Base-by-base conservation (phyloP, 1,139 yeast genomes). In the Diutina siamensis region DNA sequence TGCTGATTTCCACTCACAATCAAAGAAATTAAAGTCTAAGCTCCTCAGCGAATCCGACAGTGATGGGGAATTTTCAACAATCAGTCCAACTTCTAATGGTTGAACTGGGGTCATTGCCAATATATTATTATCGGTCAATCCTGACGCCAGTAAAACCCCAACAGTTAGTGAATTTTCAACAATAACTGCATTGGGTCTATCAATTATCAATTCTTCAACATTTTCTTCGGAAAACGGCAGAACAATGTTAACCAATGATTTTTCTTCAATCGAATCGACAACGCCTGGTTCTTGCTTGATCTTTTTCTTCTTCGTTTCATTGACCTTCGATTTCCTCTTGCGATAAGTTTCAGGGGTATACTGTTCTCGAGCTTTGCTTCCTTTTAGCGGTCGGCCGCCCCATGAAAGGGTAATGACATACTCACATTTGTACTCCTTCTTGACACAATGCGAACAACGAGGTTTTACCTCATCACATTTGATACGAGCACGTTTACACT, bases 391-490 rank as follows among this genome's bases (percentile, higher is more conserved):
- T 45, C 89, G 60, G 0, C 92, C 92, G 20, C 89, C 92, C 94
- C 94, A 84, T 0, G 79, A 75, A 38, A 84, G 64, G 51, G 72
- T 76, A 22, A 83, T 55, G 3, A 82, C 67, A 55, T 84, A 84
- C 54, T 83, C 89, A 60, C 94, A 84, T 1, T 57, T 51, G 10
- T 62, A 53, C 2, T 63, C 60, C 1, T 72, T 62, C 48, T 74
- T 76, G 3, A 59, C 45, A 56, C 95, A 86, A 51, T 76, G 69
- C 1, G 74, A 60, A 54, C 95, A 85, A 0, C 57, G 50, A 0
- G 95, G 95, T 51, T 78, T 76, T 25, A 47, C 54, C 53, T 86
- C 94, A 55, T 82, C 83, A 57, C 95, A 86, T 56, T 83, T 83
- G 45, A 81, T 75, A 58, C 84, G 84, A 47, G 78, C 65, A 48